Evolutionary conservation across 2,329 filamentous ascomycete species (phyloP).

Genomic region (Fusarium sp.): DNA sequence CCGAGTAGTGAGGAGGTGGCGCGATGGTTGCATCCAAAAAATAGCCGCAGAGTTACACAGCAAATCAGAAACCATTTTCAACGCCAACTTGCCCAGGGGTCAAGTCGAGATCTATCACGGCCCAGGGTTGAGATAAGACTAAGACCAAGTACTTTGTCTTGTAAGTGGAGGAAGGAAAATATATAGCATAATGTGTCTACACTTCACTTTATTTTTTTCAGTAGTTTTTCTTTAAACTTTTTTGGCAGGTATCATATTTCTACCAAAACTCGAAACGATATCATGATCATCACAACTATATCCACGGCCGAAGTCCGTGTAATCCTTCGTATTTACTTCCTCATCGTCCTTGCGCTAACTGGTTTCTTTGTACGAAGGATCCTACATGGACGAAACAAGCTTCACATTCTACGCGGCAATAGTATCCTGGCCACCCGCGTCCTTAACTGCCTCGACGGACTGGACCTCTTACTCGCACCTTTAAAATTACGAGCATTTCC

Average conservation of each 20-base stretch:
- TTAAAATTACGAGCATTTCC: neutral
- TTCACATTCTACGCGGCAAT: neutral
- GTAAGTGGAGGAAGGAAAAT: neutral
- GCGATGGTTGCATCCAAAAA: neutral
- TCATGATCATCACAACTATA: slow-evolving; percentile 1
- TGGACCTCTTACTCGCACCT: neutral
- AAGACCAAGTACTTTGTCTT: neutral
- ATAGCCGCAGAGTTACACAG: neutral
- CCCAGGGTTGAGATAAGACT: neutral
- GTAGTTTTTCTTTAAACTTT: neutral
- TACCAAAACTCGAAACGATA: neutral
- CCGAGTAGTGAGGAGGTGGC: neutral
- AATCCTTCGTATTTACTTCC: slow-evolving; percentile 2
- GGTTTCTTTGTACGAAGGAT: neutral
- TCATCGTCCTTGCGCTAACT: neutral
- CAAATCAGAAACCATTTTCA: neutral
- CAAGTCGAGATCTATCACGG: neutral
- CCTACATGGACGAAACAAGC: slow-evolving; percentile 5
- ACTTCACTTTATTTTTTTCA: neutral
- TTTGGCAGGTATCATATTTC: neutral
- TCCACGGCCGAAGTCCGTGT: slow-evolving; percentile 3
- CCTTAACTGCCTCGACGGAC: neutral
- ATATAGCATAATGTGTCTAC: neutral
- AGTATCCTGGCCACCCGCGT: neutral
- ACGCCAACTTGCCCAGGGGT: slow-evolving; percentile 2